Percentiles rank a stretch among this genome's conserved stretches.
Conservation (phyloP, 176 grass and related monocot genomes). For the Paspalum notatum region DNA sequence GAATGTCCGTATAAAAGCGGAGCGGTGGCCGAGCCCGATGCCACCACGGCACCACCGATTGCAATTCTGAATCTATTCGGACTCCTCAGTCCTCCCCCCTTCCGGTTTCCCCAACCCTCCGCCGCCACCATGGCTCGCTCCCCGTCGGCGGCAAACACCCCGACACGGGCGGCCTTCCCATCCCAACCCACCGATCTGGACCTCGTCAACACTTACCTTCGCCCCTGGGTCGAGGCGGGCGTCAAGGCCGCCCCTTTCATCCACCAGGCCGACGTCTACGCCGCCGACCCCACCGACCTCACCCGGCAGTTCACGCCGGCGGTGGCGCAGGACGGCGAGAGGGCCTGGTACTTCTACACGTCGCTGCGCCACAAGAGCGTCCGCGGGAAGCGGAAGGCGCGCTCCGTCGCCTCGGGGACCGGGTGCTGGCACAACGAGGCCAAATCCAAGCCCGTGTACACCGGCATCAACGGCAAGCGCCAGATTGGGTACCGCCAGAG, state of each 20-base stretch:
- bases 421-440: conserved; percentile 57
- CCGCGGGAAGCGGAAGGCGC: conserved; percentile 43
- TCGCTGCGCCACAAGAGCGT: conserved; percentile 32
- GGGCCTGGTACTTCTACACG: conserved; percentile 56
- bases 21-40: neutral
- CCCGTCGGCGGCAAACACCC: neutral
- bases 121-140: conserved; percentile 30
- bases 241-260: conserved; percentile 31
- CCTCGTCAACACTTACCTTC: conserved; percentile 45
- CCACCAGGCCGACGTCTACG: conserved; percentile 57
- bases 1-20: conserved; percentile 6
- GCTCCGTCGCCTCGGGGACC: conserved; percentile 28
- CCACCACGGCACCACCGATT: neutral
- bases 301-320: conserved; percentile 33
- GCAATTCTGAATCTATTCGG: neutral
- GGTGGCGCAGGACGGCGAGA: conserved; percentile 32
- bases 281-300: conserved; percentile 40
- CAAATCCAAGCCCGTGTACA: conserved; percentile 38
- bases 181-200: conserved; percentile 48
- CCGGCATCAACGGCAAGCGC: neutral
- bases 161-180: conserved; percentile 5
- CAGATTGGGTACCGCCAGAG: conserved; percentile 46
- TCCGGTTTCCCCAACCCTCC: neutral
- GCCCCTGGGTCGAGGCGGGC: conserved; percentile 28
- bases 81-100: neutral